Evolutionary conservation across 192 early-diverging fungal species (phyloP), one percentile per base, ranked within the genome.

Genomic region (Powellomyces hirtus): DNA sequence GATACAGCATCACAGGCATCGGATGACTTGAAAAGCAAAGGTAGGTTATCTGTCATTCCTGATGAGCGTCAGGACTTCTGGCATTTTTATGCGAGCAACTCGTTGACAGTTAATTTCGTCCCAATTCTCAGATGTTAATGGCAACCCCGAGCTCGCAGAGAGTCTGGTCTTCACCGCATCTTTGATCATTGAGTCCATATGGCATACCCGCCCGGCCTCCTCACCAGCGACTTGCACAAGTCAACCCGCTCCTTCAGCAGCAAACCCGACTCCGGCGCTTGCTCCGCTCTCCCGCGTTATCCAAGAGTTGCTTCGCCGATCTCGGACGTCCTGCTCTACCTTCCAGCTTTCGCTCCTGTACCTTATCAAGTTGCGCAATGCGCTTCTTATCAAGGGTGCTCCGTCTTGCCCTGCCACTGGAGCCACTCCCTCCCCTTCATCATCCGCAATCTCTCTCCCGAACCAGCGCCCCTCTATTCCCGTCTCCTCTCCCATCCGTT

Each of bases 331-430:
- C 7, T 92, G 89, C 72, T 89, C 89, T 16, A 91, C 89, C 2
- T 78, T 92, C 50, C 90, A 92, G 70, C 88, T 89, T 50, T 88
- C 91, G 2, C 75, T 92, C 4, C 85, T 90, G 29, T 91, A 90
- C 69, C 68, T 91, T 8, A 78, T 91, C 65, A 84, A 86, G 45
- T 70, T 88, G 37, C 70, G 76, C 30, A 78, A 74, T 61, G 38
- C 59, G 42, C 35, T 73, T 24, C 65, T 40, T 24, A 34, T 20
- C 7, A 11, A 33, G 31, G 34, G 29, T 14, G 20, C 27, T 10
- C 26, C 51, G 33, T 56, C 31, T 16, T 56, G 55, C 34, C 4
- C 27, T 45, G n/a, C 62, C 18, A 38, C 59, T 44, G 11, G n/a
- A 6, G 18, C 38, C 34, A 11, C 2, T 38, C 11, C 27, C 13